A percentile compares a stretch with the other conserved stretches of the same genome.
Evolutionary conservation across 768 basidiomycete genomes (phyloP).

Genomic region (button mushroom (Agaricus bisporus)): DNA sequence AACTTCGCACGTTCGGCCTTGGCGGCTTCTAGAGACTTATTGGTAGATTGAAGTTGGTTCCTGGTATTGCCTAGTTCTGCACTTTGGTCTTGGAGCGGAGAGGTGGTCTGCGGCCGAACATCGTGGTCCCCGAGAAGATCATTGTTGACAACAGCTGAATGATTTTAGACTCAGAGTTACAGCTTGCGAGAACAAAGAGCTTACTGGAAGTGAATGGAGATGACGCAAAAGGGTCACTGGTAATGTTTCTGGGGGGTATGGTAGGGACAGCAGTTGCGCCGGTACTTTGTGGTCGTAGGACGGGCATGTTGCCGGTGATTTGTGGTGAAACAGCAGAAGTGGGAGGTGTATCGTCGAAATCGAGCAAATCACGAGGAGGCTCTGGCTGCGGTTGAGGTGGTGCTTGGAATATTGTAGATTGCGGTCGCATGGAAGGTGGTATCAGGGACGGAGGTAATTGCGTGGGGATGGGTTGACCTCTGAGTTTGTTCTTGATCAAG

Average conservation of each 20-base stretch:
- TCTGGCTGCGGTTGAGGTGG: conserved; percentile 38
- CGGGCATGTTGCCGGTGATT: conserved; percentile 25
- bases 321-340: conserved; percentile 38
- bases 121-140: conserved; percentile 79
- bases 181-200: conserved; percentile 12
- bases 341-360: conserved; percentile 52
- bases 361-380: conserved; percentile 38
- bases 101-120: conserved; percentile 32
- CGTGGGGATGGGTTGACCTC: conserved; percentile 70
- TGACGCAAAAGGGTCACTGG: conserved; percentile 42
- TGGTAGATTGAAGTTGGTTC: conserved; percentile 81
- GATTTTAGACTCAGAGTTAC: neutral
- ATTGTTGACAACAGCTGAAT: conserved; percentile 13
- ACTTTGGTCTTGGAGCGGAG: conserved; percentile 64
- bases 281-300: conserved; percentile 26
- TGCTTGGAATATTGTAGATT: conserved; percentile 29
- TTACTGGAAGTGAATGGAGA: conserved; percentile 20
- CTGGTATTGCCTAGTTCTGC: conserved; percentile 85
- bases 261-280: conserved; percentile 16
- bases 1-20: conserved; percentile 60
- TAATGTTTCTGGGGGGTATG: conserved; percentile 20
- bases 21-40: conserved; percentile 57
- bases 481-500: conserved; percentile 81
- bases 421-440: conserved; percentile 72
- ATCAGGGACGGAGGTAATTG: conserved; percentile 68